Evolutionary conservation across 2,329 filamentous ascomycete species (phyloP), one percentile per base, ranked within the genome.

Genomic region (Penicillium concentricum): DNA sequence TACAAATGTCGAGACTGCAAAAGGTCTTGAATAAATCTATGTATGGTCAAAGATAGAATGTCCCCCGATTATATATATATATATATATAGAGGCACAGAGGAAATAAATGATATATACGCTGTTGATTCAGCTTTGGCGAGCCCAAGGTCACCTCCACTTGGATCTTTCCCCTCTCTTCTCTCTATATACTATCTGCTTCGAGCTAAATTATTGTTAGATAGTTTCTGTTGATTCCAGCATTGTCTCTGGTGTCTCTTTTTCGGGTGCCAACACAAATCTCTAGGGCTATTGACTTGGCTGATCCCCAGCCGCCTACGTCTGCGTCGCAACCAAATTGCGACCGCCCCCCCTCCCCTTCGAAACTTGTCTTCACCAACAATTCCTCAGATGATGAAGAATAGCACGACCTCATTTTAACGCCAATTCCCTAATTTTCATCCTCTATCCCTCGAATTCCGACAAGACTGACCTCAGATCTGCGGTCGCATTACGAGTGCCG

Each of bases 401-500:
- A 49, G 51, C 54, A 57, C 58, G 63, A 49, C 30, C 37, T 57
- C 49, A 56, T 59, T 50, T 45, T 68, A 65, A 60, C 46, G 18
- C 51, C 66, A 65, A 67, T 67, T 63, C 59, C 49, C 52, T 60
- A 52, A 41, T 41, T 43, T 51, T 48, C 44, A 51, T 50, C 49
- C 44, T 39, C 54, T 57, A 43, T 56, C 46, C 56, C 42, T 61
- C 57, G 61, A 62, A 62, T 63, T 64, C 60, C 58, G 57, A 49
- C 56, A 60, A 49, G 39, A 35, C 48, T 60, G 47, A 16, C 41
- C 55, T 54, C 41, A 41, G 32, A 18, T 51, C 49, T 63, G 56
- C 61, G 61, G 61, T 66, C 64, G 67, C 67, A 66, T 63, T 66
- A 63, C 64, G 62, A 65, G 62, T 62, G 67, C 61, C 61, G 62